Conservation (phyloP, 352 stramenopile species). For the Pythium graminicola region DNA sequence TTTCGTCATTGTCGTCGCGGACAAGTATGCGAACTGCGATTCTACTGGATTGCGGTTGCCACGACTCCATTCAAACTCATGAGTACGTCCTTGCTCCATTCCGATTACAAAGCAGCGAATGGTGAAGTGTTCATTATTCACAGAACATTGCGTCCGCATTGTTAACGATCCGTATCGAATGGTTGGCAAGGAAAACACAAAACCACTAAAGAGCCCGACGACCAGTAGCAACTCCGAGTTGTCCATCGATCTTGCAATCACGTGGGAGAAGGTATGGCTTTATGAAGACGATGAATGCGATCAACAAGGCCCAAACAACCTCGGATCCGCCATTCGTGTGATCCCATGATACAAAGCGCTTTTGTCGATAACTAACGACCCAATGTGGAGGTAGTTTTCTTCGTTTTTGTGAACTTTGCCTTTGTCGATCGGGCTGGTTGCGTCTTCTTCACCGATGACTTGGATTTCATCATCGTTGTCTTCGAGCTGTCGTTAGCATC, state of each 20-base stretch:
- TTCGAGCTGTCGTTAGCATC: not conserved
- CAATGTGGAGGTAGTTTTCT: constrained; percentile 26
- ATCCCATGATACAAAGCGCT: not conserved
- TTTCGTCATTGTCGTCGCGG: constrained; percentile 14
- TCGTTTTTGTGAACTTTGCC: constrained; percentile 21
- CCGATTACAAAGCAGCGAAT: too few species aligned
- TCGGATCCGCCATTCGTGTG: not conserved
- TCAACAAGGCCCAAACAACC: not conserved
- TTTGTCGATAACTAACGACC: constrained; percentile 11
- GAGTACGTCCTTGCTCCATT: constrained; percentile 15
- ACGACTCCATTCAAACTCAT: constrained; percentile 15
- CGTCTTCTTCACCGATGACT: not conserved
- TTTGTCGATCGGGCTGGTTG: constrained; percentile 5
- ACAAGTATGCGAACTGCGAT: constrained; percentile 13
- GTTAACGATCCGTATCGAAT: constrained; percentile 7
- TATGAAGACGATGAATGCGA: not conserved
- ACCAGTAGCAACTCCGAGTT: constrained; percentile 6
- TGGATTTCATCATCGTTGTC: constrained; percentile 1
- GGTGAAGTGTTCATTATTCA: too few species aligned
- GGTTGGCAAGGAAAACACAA: constrained; percentile 2
- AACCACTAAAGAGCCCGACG: constrained; percentile 7
- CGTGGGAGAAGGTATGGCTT: constrained; percentile 15
- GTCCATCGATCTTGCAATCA: constrained; percentile 9
- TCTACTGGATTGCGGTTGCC: constrained; percentile 23
- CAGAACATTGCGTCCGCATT: constrained; percentile 19